Percentiles rank a stretch among this genome's conserved stretches.
Evolutionary conservation across 129 eudicot genomes (phyloP).

Genomic region (Erigeron canadensis): DNA sequence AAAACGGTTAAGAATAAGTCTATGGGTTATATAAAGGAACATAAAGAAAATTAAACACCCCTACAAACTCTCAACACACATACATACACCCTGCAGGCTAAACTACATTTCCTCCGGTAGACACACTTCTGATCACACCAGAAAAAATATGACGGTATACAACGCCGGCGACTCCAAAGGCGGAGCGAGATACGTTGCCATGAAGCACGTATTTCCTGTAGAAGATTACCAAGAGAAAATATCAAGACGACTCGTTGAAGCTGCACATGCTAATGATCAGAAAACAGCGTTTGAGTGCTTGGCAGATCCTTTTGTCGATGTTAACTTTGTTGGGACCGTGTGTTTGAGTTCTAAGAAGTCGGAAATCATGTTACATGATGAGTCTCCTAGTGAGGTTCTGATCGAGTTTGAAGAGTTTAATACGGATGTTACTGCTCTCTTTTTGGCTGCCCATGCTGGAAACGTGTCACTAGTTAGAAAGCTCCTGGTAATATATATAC

Average conservation of each 20-base stretch:
- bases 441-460: constrained; percentile 78
- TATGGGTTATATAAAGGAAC: neutral
- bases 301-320: constrained; percentile 58
- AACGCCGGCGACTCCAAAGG: constrained; percentile 31
- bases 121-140: constrained; percentile 1
- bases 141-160: constrained; percentile 37
- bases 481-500: constrained; percentile 50
- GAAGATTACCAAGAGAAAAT: constrained; percentile 52
- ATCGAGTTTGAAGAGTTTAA: constrained; percentile 65
- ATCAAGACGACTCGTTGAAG: constrained; percentile 64
- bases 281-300: constrained; percentile 49
- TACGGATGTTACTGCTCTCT: constrained; percentile 76
- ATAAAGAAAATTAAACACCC: neutral
- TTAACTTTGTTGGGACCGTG: constrained; percentile 68
- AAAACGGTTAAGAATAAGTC: neutral
- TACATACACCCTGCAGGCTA: neutral
- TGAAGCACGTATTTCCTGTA: constrained; percentile 58
- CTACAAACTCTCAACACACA: neutral
- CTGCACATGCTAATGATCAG: constrained; percentile 50
- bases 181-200: constrained; percentile 33
- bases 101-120: neutral
- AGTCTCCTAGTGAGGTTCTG: constrained; percentile 45
- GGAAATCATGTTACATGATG: constrained; percentile 58
- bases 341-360: constrained; percentile 51
- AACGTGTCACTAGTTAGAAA: constrained; percentile 50